Evolutionary conservation across 2,329 filamentous ascomycete genomes (phyloP).

Genomic region (Fusarium devonianum): DNA sequence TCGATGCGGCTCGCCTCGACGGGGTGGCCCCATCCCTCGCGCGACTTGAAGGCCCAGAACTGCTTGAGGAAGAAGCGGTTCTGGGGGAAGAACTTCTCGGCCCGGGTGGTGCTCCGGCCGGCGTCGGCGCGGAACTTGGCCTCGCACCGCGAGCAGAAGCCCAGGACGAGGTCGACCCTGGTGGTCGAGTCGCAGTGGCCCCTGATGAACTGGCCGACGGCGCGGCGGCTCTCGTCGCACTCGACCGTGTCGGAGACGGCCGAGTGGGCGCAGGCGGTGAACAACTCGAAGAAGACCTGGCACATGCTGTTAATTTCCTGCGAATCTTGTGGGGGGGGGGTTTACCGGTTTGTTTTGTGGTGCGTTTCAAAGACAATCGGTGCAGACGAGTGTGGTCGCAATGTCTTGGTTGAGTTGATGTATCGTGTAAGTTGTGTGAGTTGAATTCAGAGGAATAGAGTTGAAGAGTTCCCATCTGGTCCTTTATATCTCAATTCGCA

Average conservation of each 20-base stretch:
- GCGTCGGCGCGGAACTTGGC: background rate
- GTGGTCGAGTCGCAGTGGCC: background rate
- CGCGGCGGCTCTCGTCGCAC: background rate
- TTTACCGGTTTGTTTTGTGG: background rate
- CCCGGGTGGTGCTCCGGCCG: background rate
- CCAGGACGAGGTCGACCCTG: background rate
- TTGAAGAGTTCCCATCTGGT: too few species aligned
- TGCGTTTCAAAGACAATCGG: background rate
- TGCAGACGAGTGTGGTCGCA: background rate
- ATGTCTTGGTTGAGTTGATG: background rate
- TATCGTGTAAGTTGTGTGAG: background rate
- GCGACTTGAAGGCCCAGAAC: background rate
- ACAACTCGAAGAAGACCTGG: background rate
- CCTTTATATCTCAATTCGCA: too few species aligned
- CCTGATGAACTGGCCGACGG: background rate
- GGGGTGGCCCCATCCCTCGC: background rate
- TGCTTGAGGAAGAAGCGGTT: background rate
- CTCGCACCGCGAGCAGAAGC: background rate
- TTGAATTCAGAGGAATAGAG: too few species aligned
- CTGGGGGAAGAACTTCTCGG: background rate
- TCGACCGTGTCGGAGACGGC: background rate
- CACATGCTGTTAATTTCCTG: background rate
- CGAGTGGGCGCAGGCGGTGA: background rate
- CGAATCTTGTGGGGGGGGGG: background rate
- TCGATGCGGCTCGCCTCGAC: background rate